These are phyloP conservation scores for Globisporangium nunn DNA, from an alignment of 352 stramenopile genomes.

Conservation along the genomic window DNA sequence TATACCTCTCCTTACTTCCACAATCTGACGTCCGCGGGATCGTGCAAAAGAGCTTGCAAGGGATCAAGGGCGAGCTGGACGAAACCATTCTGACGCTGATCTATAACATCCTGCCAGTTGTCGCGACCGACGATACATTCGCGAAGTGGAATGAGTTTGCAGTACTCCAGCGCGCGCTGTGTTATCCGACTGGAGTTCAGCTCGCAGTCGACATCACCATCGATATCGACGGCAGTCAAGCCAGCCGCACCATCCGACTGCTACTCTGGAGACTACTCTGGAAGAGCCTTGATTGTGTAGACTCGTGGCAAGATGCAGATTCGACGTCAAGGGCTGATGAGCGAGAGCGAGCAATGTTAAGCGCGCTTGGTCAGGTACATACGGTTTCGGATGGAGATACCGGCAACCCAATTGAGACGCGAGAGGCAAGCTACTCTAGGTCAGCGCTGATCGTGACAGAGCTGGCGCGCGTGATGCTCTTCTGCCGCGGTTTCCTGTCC, in stretches of 20 bases:
- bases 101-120: not conserved
- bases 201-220: not conserved
- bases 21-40: not conserved
- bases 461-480: conserved; percentile 4
- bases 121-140: not conserved
- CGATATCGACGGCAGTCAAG: not conserved
- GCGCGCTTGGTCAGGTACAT: conserved; percentile 1
- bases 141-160: not conserved
- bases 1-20: not conserved
- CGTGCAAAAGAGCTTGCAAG: not conserved
- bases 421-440: not conserved
- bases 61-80: not conserved
- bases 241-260: conserved; percentile 10
- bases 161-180: not conserved
- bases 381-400: not conserved
- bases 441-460: conserved; percentile 6
- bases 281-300: conserved; percentile 2
- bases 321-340: not conserved
- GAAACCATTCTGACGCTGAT: conserved; percentile 5
- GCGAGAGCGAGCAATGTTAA: conserved; percentile 13
- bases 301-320: not conserved
- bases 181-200: not conserved
- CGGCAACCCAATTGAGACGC: not conserved
- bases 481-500: conserved; percentile 4
- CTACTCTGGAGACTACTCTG: conserved; percentile 16